These are phyloP conservation scores for Endoconidiophora laricicola DNA, from an alignment of 2,329 filamentous ascomycete genomes.

Conservation along the genomic window DNA sequence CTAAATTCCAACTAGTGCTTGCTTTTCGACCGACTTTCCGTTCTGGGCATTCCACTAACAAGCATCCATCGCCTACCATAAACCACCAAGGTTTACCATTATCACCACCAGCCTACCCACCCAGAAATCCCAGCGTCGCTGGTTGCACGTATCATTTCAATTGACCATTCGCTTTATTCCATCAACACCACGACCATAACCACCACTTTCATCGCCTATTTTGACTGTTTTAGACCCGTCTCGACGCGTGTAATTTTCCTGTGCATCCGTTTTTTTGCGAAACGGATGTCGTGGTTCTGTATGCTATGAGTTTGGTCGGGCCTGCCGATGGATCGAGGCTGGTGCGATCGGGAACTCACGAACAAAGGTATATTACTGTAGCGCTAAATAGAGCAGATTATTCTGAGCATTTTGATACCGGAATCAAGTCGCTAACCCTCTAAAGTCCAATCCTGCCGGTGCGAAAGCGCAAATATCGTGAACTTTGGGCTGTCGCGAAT, in stretches of 20 bases:
- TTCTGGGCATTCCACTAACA: conserved; percentile 7
- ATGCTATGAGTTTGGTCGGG: conserved; percentile 58
- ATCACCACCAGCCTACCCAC: conserved; percentile 9
- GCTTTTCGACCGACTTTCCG: background rate
- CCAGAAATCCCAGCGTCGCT: background rate
- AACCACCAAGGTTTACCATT: conserved; percentile 10
- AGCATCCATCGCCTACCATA: conserved; percentile 7
- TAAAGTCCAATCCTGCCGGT: conserved; percentile 57
- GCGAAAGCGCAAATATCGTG: conserved; percentile 80
- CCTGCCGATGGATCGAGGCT: conserved; percentile 48
- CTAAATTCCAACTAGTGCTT: conserved; percentile 11
- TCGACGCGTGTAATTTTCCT: conserved; percentile 8
- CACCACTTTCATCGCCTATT: conserved; percentile 9
- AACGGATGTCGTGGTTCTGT: conserved; percentile 53
- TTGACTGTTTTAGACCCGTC: conserved; percentile 9
- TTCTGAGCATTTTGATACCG: conserved; percentile 31
- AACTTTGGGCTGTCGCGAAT: conserved; percentile 59
- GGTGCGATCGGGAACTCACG: conserved; percentile 47
- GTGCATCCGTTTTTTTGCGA: conserved; percentile 42
- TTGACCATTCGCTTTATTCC: conserved; percentile 8
- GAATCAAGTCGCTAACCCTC: conserved; percentile 28
- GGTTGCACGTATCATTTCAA: conserved; percentile 7
- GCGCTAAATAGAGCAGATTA: conserved; percentile 30
- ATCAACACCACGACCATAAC: conserved; percentile 6
- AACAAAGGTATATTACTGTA: conserved; percentile 37